Percentiles rank a stretch among this genome's conserved stretches.
phyloP scores from a whole-genome alignment of 2,329 filamentous ascomycete genomes.

The Ascochyta pisi region DNA sequence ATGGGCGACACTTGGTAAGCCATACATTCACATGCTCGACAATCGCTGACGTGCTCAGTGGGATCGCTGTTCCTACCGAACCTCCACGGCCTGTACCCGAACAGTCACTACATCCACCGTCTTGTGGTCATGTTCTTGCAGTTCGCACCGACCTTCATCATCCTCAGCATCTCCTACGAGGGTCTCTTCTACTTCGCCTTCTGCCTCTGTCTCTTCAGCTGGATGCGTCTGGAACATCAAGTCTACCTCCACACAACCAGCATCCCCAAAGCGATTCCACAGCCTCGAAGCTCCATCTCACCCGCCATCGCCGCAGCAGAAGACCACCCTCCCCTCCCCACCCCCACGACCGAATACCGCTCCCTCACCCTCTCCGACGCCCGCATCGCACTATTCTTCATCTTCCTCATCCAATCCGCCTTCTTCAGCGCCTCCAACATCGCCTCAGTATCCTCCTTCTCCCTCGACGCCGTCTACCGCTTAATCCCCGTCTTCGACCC shows the following conservation, averaged over 20 bases:
- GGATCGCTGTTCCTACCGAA: constrained; percentile 80
- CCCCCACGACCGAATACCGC: constrained; percentile 59
- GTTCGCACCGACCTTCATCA: constrained; percentile 91
- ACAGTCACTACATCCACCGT: constrained; percentile 87
- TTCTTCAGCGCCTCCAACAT: constrained; percentile 98
- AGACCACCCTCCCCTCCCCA: constrained; percentile 40
- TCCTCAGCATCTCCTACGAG: constrained; percentile 96
- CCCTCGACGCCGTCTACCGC: constrained; percentile 84
- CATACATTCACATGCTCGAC: background rate
- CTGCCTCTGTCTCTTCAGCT: constrained; percentile 79
- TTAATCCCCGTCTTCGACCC: constrained; percentile 93
- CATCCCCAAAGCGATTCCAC: constrained; percentile 15
- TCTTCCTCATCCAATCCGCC: constrained; percentile 90
- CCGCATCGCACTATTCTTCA: constrained; percentile 91
- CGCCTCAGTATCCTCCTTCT: constrained; percentile 92
- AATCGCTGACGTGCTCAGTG: constrained; percentile 55
- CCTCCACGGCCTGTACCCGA: constrained; percentile 79
- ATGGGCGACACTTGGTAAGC: constrained; percentile 77
- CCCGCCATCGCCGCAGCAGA: constrained; percentile 51
- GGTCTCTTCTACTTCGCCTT: constrained; percentile 95
- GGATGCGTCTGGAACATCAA: constrained; percentile 90
- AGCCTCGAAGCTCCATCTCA: constrained; percentile 37
- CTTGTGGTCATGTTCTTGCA: constrained; percentile 88
- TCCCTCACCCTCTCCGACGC: constrained; percentile 81
- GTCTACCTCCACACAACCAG: constrained; percentile 60